These are phyloP conservation scores for Turritis glabra DNA, from an alignment of 345 rosid species.

Conservation along the genomic window DNA sequence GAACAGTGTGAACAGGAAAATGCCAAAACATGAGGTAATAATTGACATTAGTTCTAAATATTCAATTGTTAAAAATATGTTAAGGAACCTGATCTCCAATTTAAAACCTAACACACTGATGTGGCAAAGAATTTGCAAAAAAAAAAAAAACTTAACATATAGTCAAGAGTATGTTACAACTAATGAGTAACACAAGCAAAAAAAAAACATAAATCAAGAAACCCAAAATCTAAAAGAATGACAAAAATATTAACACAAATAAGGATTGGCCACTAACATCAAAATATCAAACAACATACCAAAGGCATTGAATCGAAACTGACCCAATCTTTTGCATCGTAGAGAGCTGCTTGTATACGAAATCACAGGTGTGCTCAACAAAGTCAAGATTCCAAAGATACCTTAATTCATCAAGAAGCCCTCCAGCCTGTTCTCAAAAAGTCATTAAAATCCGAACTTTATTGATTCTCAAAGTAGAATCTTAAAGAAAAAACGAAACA, in stretches of 20 bases:
- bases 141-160: constrained; percentile 14
- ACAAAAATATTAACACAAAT: neutral
- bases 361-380: constrained; percentile 64
- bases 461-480: neutral
- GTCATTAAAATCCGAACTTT: neutral
- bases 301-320: neutral
- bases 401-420: constrained; percentile 69
- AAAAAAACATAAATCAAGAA: neutral
- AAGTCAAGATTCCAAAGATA: constrained; percentile 69
- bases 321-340: constrained; percentile 73
- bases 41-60: neutral
- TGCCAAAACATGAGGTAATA: constrained; percentile 25
- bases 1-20: neutral
- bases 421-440: constrained; percentile 61
- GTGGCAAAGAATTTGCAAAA: constrained; percentile 1
- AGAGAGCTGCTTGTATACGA: constrained; percentile 65
- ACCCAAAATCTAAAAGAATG: neutral
- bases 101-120: constrained; percentile 27
- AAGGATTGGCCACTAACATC: neutral
- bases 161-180: constrained; percentile 25
- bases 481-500: neutral
- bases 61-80: neutral
- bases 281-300: neutral
- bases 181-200: constrained; percentile 5
- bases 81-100: constrained; percentile 4